A percentile compares a stretch with the other conserved stretches of the same genome.
Conservation (phyloP, 2,329 filamentous ascomycete species). For the Metarhizium guizhouense region DNA sequence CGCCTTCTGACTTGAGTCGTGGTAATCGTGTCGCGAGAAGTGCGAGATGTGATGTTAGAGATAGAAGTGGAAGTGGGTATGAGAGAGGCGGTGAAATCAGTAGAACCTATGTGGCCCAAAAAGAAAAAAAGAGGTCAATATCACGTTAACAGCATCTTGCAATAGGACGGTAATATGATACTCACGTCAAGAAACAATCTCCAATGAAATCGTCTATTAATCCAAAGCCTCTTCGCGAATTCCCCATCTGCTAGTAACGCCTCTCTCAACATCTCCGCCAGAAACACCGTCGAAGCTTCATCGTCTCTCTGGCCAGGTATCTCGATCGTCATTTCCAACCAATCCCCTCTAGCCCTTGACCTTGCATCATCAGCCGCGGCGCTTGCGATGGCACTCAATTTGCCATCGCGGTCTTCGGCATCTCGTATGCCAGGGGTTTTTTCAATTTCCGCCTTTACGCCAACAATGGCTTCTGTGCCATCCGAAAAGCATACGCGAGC, state of each 20-base stretch:
- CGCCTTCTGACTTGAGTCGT: constrained; percentile 73
- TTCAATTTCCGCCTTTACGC: constrained; percentile 91
- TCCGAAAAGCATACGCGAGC: constrained; percentile 91
- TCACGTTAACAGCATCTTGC: background rate
- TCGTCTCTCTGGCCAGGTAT: constrained; percentile 88
- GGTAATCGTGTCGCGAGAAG: constrained; percentile 82
- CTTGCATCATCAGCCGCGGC: constrained; percentile 29
- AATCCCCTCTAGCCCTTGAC: constrained; percentile 48
- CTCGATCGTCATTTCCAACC: constrained; percentile 87
- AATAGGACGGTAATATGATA: background rate
- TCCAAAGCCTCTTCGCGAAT: constrained; percentile 65
- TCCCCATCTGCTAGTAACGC: constrained; percentile 66
- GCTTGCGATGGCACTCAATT: constrained; percentile 17
- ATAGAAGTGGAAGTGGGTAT: constrained; percentile 87
- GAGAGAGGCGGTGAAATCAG: constrained; percentile 88
- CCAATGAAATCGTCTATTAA: constrained; percentile 93
- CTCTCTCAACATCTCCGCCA: constrained; percentile 83
- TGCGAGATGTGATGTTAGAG: constrained; percentile 86
- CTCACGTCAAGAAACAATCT: constrained; percentile 87
- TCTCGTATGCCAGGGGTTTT: constrained; percentile 40
- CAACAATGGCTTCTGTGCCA: constrained; percentile 91
- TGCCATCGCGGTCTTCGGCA: constrained; percentile 15
- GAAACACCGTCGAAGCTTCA: constrained; percentile 78
- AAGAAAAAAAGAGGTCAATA: background rate
- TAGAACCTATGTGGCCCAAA: constrained; percentile 55